Evolutionary conservation across 2,329 filamentous ascomycete genomes (phyloP), one percentile per base, ranked within the genome.

Genomic region (Diaporthe velutina): DNA sequence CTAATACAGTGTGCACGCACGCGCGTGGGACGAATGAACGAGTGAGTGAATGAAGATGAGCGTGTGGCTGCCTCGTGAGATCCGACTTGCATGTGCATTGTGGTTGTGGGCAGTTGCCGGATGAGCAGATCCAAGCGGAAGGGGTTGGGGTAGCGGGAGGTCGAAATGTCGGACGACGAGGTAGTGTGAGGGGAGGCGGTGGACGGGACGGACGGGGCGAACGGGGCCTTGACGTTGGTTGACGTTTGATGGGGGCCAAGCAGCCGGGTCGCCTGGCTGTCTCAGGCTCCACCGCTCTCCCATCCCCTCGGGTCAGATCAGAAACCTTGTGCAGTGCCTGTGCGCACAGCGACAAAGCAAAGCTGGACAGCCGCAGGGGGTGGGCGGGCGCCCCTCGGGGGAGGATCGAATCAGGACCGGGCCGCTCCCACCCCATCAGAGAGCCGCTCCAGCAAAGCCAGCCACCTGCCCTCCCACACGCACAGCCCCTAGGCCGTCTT

Each of bases 281-380:
- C 54, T 71, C 55, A 71, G 55, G 57, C 28, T 54, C 70, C 70
- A 72, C 70, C 33, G 57, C 55, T n/a, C 58, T 72, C 57, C 70
- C 70, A 42, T 35, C 38, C 57, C 45, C 55, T 61, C 70, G 70
- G 70, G 70, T 72, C 70, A 28, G 54, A 50, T 64, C 57, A 48
- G 5, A 71, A 22, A 68, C 30, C 45, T 68, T 54, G 22, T 68
- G 45, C 30, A 57, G 35, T n/a, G 66, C 52, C 66, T 70, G 66
- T 42, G 52, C 38, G 66, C 50, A 38, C 12, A 35, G 30, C 1
- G 9, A n/a, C n/a, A 33, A 64, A 58, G 33, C 40, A 28, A 19
- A 64, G 60, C 60, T 45, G 17, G 61, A 17, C 35, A 67, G 30
- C 42, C 28, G 42, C 42, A 50, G 42, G 30, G 61, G 61, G 28